These are phyloP conservation scores for Yarrowia sp. DNA, from an alignment of 805 yeast species.

Conservation along the genomic window DNA sequence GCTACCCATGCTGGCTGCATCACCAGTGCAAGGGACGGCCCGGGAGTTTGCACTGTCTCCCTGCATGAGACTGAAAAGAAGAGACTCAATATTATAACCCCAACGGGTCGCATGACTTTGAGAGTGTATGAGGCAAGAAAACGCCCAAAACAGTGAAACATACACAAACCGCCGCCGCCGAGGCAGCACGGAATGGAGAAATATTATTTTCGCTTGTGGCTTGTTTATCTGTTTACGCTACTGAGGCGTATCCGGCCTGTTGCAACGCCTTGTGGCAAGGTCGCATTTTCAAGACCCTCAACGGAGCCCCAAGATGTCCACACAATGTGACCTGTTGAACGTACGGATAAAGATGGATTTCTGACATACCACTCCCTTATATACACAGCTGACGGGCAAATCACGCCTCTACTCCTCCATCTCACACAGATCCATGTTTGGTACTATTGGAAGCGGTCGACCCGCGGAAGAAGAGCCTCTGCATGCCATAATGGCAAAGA, in stretches of 20 bases:
- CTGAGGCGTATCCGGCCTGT: too few species aligned
- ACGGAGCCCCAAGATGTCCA: not conserved
- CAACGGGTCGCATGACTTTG: too few species aligned
- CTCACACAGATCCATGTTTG: too few species aligned
- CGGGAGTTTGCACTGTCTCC: not conserved
- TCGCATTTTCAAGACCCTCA: too few species aligned
- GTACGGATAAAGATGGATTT: not conserved
- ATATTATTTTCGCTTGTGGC: too few species aligned
- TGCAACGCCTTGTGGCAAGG: too few species aligned
- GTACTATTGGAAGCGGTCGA: constrained; percentile 6
- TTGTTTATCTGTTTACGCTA: too few species aligned
- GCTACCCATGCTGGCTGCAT: not conserved
- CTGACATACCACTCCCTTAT: too few species aligned
- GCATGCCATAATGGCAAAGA: not conserved
- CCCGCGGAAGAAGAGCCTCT: constrained; percentile 1
- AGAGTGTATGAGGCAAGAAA: not conserved
- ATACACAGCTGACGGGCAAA: too few species aligned
- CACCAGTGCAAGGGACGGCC: not conserved
- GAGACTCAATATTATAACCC: not conserved
- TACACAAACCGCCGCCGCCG: not conserved
- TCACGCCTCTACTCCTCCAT: too few species aligned
- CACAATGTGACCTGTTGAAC: not conserved
- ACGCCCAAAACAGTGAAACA: not conserved
- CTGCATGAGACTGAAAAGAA: not conserved
- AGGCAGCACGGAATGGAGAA: not conserved